Percentiles rank a stretch among this genome's conserved stretches.
Conservation (phyloP, 2,329 filamentous ascomycete species). For the Colletotrichum eleusines region DNA sequence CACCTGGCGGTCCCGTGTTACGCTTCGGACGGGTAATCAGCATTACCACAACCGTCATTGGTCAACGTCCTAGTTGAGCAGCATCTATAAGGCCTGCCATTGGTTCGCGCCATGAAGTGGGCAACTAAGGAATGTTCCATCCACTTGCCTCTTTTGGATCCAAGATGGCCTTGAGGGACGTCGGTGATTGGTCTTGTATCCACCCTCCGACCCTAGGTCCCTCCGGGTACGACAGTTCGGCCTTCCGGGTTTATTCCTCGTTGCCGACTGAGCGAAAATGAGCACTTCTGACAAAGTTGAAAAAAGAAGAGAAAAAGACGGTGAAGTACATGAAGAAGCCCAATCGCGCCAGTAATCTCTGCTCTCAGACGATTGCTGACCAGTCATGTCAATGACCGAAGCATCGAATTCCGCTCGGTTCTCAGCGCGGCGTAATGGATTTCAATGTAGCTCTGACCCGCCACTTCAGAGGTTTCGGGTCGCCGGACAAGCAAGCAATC, state of each 20-base stretch:
- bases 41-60: conserved; percentile 16
- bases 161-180: neutral
- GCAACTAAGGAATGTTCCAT: conserved; percentile 12
- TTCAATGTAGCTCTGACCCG: neutral
- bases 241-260: conserved; percentile 19
- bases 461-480: neutral
- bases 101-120: conserved; percentile 25
- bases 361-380: neutral
- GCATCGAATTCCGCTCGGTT: conserved; percentile 16
- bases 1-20: conserved; percentile 9
- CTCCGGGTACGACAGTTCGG: conserved; percentile 1
- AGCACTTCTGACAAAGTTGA: neutral
- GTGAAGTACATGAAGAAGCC: neutral
- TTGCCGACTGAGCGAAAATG: neutral
- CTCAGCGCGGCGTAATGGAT: conserved; percentile 16
- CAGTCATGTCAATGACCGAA: conserved; percentile 4
- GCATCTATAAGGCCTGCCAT: neutral
- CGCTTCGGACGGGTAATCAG: conserved; percentile 31
- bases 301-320: neutral
- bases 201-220: neutral
- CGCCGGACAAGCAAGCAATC: neutral
- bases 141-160: conserved; percentile 15
- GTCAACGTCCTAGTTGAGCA: neutral
- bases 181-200: neutral
- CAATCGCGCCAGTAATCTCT: neutral